A percentile compares a stretch with the other conserved stretches of the same genome.
phyloP scores from a whole-genome alignment of 306 rosid genomes.

The Crataegus laevigata region DNA sequence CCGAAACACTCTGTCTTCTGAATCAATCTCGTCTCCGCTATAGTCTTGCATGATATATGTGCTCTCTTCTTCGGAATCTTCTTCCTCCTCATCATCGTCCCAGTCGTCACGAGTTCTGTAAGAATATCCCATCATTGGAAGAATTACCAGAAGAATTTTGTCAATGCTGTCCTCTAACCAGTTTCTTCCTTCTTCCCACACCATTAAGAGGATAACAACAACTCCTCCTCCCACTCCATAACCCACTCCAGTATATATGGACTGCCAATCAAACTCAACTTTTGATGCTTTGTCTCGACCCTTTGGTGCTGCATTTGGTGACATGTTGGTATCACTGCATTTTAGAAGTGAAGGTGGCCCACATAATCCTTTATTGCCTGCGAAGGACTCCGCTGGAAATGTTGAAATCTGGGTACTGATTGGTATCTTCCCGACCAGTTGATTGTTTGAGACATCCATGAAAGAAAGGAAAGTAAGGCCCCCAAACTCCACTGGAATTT shows the following conservation, averaged over 20 bases:
- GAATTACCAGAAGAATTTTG: slow-evolving; percentile 40
- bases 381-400: not conserved
- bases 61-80: slow-evolving; percentile 20
- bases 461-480: slow-evolving; percentile 15
- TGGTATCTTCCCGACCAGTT: slow-evolving; percentile 17
- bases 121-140: slow-evolving; percentile 45
- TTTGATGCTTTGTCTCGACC: not conserved
- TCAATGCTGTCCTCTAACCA: slow-evolving; percentile 52
- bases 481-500: slow-evolving; percentile 9
- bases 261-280: slow-evolving; percentile 53
- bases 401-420: not conserved
- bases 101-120: slow-evolving; percentile 34
- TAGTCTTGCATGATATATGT: slow-evolving; percentile 7
- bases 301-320: not conserved
- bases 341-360: not conserved
- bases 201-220: slow-evolving; percentile 39
- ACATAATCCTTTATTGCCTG: slow-evolving; percentile 23
- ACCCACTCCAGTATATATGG: slow-evolving; percentile 56
- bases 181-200: slow-evolving; percentile 62
- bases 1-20: slow-evolving; percentile 19
- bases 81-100: slow-evolving; percentile 29
- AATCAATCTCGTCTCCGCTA: slow-evolving; percentile 20
- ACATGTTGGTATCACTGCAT: not conserved
- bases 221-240: slow-evolving; percentile 79
- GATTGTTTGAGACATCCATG: slow-evolving; percentile 24